Conservation (phyloP, 73 alveolate genomes). For the Tetrahymena borealis region DNA sequence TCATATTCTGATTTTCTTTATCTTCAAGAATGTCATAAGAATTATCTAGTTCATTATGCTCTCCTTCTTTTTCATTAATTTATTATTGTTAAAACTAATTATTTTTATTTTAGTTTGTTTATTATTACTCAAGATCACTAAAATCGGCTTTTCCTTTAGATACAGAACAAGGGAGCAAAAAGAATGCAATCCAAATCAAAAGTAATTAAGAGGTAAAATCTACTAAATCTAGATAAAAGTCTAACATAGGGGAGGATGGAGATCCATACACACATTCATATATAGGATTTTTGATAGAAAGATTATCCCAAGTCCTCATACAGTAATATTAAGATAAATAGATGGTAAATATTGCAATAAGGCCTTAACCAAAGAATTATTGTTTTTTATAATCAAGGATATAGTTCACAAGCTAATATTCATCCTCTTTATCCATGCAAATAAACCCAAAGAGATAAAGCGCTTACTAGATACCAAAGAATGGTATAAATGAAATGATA, state of each 20-base stretch:
- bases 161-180: constrained; percentile 17
- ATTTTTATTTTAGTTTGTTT: background rate
- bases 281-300: background rate
- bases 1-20: background rate
- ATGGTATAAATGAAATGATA: constrained; percentile 15
- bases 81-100: background rate
- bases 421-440: constrained; percentile 20
- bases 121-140: constrained; percentile 3
- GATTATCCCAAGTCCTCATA: background rate
- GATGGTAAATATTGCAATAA: constrained; percentile 16
- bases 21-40: background rate
- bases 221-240: constrained; percentile 17
- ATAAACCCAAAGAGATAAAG: constrained; percentile 22
- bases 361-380: constrained; percentile 32
- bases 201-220: constrained; percentile 3
- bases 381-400: constrained; percentile 22
- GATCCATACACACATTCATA: background rate
- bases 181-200: constrained; percentile 33
- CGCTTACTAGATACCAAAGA: constrained; percentile 19
- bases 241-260: constrained; percentile 6
- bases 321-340: constrained; percentile 2
- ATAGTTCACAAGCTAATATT: constrained; percentile 10
- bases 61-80: background rate
- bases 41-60: background rate
- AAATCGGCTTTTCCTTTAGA: constrained; percentile 38